phyloP scores from a whole-genome alignment of 768 basidiomycete species.

The Boletus rufocinnamomeus region DNA sequence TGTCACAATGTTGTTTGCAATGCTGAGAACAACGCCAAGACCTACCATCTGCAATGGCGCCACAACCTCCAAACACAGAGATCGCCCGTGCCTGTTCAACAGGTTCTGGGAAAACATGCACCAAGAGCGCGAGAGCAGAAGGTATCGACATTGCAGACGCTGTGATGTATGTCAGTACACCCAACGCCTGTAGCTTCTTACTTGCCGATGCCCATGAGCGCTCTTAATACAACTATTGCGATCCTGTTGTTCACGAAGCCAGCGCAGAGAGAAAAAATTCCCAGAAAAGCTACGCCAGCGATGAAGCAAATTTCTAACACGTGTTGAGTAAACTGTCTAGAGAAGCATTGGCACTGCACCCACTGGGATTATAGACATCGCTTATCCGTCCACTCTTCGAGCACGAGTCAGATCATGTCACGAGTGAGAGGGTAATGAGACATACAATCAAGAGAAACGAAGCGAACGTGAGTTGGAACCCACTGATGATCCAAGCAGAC shows the following conservation, averaged over 20 bases:
- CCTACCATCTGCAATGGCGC: constrained; percentile 47
- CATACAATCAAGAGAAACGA: constrained; percentile 36
- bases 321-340: constrained; percentile 30
- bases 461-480: constrained; percentile 50
- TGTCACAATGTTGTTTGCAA: background rate
- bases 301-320: constrained; percentile 46
- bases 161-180: constrained; percentile 18
- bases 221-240: constrained; percentile 51
- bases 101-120: too few species aligned
- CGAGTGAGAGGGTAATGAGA: background rate
- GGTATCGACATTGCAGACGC: constrained; percentile 54
- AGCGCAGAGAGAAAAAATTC: constrained; percentile 44
- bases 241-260: constrained; percentile 51
- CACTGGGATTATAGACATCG: constrained; percentile 37
- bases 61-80: constrained; percentile 46
- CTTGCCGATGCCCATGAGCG: constrained; percentile 49
- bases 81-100: constrained; percentile 50
- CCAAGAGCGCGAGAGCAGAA: constrained; percentile 50
- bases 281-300: constrained; percentile 42
- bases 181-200: background rate
- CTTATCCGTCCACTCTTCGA: too few species aligned
- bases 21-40: background rate
- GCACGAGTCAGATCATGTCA: constrained; percentile 14
- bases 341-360: constrained; percentile 19
- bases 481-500: constrained; percentile 41